Base-by-base conservation (phyloP, 2,329 filamentous ascomycete species). In the Ilyonectria mors-panacis region DNA sequence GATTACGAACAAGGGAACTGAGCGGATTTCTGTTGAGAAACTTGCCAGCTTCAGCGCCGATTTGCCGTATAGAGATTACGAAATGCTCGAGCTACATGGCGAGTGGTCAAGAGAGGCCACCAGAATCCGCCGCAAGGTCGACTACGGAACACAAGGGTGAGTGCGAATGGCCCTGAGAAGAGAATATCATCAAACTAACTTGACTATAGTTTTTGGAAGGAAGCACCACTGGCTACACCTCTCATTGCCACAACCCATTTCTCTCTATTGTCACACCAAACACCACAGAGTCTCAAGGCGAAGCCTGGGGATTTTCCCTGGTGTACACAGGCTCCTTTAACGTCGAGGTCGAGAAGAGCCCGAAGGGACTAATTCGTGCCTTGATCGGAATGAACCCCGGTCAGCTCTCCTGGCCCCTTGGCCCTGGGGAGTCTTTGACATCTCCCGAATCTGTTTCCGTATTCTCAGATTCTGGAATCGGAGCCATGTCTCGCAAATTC, bases 221-320 rank as follows among this genome's bases (percentile, higher is more conserved):
- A 17, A 91, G 89, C 70, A 85, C 83, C 0, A 85, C 84, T 3
- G 90, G 90, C 1, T 92, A 89, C 74, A 89, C 89, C 0, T 91
- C 89, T 0, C 88, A 91, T 70, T 80, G 89, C 1, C 88, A 91
- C 74, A 92, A 92, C 70, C 89, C 89, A 0, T 92, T 92, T 79
- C 82, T 92, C 23, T 84, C 87, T 0, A 78, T 92, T 2, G 82
- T 88, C 0, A 81, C 86, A 3, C 85, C 89, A 0, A 81, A 80
- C 1, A 88, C 89, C 0, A 92, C 89, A 1, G 89, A 92, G 72
- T 84, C 85, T 0, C 82, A 85, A 2, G 90, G 90, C 1, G 85
- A 91, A 42, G 89, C 87, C 7, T 92, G 88, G 84, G 90, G 89
- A 0, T 91, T 92, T 76, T 90, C 88, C 1, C 83, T 92, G 2